Conservation (phyloP, 1,284 basidiomycete species). For the Irpex lacteus region DNA sequence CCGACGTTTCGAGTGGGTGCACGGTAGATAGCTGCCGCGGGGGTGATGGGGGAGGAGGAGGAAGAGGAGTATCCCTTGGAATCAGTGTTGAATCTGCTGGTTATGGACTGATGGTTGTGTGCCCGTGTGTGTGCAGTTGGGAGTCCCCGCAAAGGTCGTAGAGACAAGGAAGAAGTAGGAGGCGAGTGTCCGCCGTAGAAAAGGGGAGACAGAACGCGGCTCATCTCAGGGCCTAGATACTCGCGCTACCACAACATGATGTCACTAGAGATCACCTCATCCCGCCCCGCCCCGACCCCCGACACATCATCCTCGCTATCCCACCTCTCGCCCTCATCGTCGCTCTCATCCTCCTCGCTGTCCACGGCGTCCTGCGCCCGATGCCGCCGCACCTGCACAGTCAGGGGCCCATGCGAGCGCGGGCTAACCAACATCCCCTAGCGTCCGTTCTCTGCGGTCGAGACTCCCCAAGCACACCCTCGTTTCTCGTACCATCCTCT, state of each 20-base stretch:
- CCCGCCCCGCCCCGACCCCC: neutral
- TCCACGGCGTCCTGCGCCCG: no score
- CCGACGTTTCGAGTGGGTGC: neutral
- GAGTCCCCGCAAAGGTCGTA: neutral
- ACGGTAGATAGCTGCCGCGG: neutral
- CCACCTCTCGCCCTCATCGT: neutral
- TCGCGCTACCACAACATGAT: neutral
- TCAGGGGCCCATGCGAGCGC: neutral
- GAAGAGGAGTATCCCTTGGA: neutral
- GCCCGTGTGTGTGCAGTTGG: neutral
- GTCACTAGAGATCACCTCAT: neutral
- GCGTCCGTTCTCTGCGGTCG: neutral
- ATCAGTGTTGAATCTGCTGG: neutral
- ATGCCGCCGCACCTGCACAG: neutral
- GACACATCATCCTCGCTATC: neutral
- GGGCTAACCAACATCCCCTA: neutral
- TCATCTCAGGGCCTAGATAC: neutral
- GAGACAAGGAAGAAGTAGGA: neutral
- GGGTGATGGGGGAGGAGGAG: neutral
- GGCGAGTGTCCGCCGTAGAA: neutral
- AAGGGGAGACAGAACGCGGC: neutral
- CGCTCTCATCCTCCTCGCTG: neutral
- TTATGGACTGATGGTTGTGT: neutral
- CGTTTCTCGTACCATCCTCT: neutral
- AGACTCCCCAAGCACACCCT: neutral